These are phyloP conservation scores for Scutellaria galericulata DNA, from an alignment of 257 asterid species.

Conservation along the genomic window DNA sequence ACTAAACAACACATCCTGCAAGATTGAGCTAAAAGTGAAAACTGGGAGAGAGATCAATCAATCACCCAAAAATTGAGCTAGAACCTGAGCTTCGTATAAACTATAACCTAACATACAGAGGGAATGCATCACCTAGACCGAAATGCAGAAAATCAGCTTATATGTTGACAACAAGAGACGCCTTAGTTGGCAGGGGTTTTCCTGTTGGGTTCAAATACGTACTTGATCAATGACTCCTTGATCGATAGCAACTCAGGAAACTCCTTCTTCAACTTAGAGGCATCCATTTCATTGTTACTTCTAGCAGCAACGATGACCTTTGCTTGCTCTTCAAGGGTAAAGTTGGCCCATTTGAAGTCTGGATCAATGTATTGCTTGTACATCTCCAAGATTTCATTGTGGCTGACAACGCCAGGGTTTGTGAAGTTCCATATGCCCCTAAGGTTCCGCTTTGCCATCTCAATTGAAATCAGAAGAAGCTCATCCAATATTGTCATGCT, in stretches of 20 bases:
- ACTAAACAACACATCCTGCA: conserved; percentile 18
- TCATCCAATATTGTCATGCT: conserved; percentile 98
- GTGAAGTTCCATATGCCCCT: conserved; percentile 97
- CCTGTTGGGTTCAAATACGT: conserved; percentile 84
- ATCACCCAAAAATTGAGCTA: conserved; percentile 28
- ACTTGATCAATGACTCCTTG: conserved; percentile 86
- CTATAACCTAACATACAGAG: conserved; percentile 36
- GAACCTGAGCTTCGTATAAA: conserved; percentile 29
- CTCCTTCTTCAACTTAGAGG: conserved; percentile 82
- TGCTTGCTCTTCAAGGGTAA: conserved; percentile 95
- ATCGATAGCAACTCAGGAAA: conserved; percentile 85
- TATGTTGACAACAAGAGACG: neutral
- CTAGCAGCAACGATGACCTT: conserved; percentile 93
- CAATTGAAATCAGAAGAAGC: conserved; percentile 92
- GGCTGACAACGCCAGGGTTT: conserved; percentile 94
- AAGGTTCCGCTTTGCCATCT: conserved; percentile 95
- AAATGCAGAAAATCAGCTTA: conserved; percentile 36
- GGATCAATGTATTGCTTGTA: conserved; percentile 83
- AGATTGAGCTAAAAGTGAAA: neutral
- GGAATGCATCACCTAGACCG: conserved; percentile 21
- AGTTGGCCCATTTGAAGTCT: conserved; percentile 68
- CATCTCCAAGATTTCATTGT: conserved; percentile 91
- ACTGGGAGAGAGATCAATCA: neutral
- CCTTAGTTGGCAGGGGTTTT: conserved; percentile 58
- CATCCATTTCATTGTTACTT: conserved; percentile 92